These are phyloP conservation scores for Rhodotorula sp. DNA, from an alignment of 1,284 basidiomycete genomes.

Conservation along the genomic window DNA sequence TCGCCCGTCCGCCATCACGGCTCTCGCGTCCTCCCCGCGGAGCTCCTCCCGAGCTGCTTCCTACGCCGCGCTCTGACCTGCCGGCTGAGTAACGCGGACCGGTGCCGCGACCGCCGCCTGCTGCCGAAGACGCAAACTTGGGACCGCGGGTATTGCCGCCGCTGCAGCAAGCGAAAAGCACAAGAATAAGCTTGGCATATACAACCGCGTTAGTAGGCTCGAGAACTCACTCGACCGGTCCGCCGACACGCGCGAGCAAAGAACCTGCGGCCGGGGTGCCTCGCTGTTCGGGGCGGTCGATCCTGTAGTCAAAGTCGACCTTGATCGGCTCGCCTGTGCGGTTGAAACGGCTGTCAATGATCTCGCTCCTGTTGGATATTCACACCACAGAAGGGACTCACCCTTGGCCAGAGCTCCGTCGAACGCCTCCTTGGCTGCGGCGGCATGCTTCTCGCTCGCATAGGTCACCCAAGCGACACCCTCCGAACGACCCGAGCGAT, in stretches of 20 bases:
- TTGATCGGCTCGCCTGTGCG: conserved; percentile 34
- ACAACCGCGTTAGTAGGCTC: background rate
- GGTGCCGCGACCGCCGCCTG: background rate
- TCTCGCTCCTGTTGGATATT: too few relatives aligned
- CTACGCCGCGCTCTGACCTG: conserved; percentile 12
- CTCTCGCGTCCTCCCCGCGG: conserved; percentile 41
- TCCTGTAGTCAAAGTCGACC: conserved; percentile 37
- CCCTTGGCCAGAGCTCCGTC: conserved; percentile 89
- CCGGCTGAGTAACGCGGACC: conserved; percentile 1
- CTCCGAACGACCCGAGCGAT: conserved; percentile 87
- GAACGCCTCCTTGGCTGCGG: conserved; percentile 78
- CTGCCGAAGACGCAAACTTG: background rate
- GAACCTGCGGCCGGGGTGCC: conserved; percentile 26
- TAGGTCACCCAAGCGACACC: conserved; percentile 81
- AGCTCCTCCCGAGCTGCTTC: background rate
- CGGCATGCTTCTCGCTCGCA: conserved; percentile 73
- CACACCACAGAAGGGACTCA: conserved; percentile 47
- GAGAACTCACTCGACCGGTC: conserved; percentile 10
- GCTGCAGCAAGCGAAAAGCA: background rate
- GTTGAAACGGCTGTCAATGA: background rate
- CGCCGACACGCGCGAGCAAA: conserved; percentile 34
- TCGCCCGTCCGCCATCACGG: conserved; percentile 36
- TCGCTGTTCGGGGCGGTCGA: conserved; percentile 8
- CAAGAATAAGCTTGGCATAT: too few relatives aligned
- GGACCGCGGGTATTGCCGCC: background rate